Evolutionary conservation across 2,329 filamentous ascomycete genomes (phyloP), one percentile per base, ranked within the genome.

Genomic region (Neonectria neomacrospora): DNA sequence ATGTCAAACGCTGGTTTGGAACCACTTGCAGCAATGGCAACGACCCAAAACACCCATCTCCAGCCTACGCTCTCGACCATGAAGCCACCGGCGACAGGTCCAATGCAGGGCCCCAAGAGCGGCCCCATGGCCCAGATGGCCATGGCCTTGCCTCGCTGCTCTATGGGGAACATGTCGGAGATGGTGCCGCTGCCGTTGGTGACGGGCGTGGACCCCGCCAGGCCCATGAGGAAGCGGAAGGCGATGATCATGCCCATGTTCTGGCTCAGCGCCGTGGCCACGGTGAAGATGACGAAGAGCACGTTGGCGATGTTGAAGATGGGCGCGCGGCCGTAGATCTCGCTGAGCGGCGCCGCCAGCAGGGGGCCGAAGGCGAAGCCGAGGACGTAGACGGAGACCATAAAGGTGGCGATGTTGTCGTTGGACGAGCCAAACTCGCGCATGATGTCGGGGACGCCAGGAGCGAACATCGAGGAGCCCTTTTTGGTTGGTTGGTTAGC

Each of bases 151-250:
- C 88, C 90, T 53, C 90, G 82, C 65, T 89, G 75, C 41, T 86
- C 82, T 0, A 88, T 80, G 0, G 82, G 78, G 77, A 84, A 91
- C 44, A 91, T 83, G 76, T 92, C 90, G 16, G 85, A 85, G 11
- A 92, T 76, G 0, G 90, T 88, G 5, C 89, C 89, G 14, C 88
- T 88, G 0, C 88, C 90, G 70, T 89, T 90, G 1, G 88, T 91
- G 4, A 92, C 80, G 1, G 89, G 88, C 0, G 88, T 88, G 0
- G 84, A 84, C 3, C 85, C 88, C 59, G 87, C 87, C 52, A 89
- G 81, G 0, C 86, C 88, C 23, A 83, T 81, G 55, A 90, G 85
- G 74, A 91, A 90, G 8, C 89, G 82, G 2, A 86, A 88, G 10
- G 89, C 77, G 72, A 90, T 81, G 8, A 92, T 74, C 2, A 88